Evolutionary conservation across 352 stramenopile genomes (phyloP), one percentile per base, ranked within the genome.

Genomic region (Phytophthora gonapodyides): DNA sequence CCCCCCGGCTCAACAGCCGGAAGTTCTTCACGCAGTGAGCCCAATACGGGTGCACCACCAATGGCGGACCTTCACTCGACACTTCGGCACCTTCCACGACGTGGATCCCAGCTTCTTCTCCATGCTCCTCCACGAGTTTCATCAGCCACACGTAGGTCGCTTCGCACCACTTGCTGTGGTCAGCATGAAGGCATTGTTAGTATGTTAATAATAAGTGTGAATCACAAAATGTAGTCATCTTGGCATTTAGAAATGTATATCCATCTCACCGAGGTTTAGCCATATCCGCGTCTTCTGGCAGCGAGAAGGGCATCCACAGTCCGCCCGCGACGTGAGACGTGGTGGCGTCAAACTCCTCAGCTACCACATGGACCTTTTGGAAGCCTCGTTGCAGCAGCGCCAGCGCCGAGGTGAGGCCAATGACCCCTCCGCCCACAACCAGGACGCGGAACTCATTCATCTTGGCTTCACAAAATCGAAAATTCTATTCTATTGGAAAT

Each of bases 251-350:
- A 53, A 58, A 12, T n/a, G 40, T 30, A 9, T 27, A 27, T 27
- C 24, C 24, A 27, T 51, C 57, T 30, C 31, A 89, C 82, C 55
- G 64, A 15, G 75, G 76, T 40, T 69, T 72, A 17, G 79, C 31
- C 9, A 69, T 48, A 45, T 80, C 69, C 2, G 61, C 56, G 59
- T 73, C 61, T 10, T 67, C 40, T 0, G 76, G 75, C 27, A 90
- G 54, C 41, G 80, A 81, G 54, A 91, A 91, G 1, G 82, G 82
- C 73, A 87, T 86, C 82, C 80, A 91, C 31, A 91, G 74, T 5
- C 79, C 82, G n/a, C 82, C 82, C 9, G 82, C 82, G 7, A 87
- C 70, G 54, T 89, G 80, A 21, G 82, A 91, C 27, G 82, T 82
- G 46, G 73, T 81, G 37, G 55, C 72, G n/a, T 89, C 80, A 46